A percentile compares a stretch with the other conserved stretches of the same genome.
Evolutionary conservation across 768 basidiomycete species (phyloP).

Genomic region (Kwoniella botswanensis): DNA sequence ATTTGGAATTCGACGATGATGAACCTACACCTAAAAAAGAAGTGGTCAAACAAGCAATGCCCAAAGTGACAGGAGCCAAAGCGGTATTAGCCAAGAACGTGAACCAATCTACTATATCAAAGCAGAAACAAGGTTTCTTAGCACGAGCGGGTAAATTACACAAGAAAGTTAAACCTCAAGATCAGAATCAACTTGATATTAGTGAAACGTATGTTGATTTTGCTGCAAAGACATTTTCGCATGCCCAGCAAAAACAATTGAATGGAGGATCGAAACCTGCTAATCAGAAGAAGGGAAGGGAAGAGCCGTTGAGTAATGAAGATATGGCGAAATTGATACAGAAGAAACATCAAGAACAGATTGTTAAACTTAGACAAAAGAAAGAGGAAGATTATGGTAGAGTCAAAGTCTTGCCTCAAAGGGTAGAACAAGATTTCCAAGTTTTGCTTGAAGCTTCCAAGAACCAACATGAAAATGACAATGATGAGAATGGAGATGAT

Average conservation of each 20-base stretch:
- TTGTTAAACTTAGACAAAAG: slow-evolving; percentile 10
- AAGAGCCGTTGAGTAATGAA: slow-evolving; percentile 16
- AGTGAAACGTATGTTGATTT: slow-evolving; percentile 39
- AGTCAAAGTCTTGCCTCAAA: slow-evolving; percentile 29
- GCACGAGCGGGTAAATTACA: slow-evolving; percentile 30
- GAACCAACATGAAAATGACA: slow-evolving; percentile 7
- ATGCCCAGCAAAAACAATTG: slow-evolving; percentile 25
- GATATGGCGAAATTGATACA: slow-evolving; percentile 19
- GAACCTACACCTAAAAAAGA: slow-evolving; percentile 15
- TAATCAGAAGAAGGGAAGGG: slow-evolving; percentile 40
- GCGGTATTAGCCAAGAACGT: slow-evolving; percentile 25
- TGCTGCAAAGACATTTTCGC: slow-evolving; percentile 38
- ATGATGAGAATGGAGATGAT: slow-evolving; percentile 25
- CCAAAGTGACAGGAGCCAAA: slow-evolving; percentile 29
- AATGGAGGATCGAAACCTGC: slow-evolving; percentile 39
- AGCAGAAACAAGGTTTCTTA: slow-evolving; percentile 26
- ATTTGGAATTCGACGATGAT: slow-evolving; percentile 13
- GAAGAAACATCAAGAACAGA: slow-evolving; percentile 27
- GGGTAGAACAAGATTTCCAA: slow-evolving; percentile 29
- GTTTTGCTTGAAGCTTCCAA: slow-evolving; percentile 23
- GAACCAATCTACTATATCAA: slow-evolving; percentile 22
- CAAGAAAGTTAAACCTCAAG: slow-evolving; percentile 5
- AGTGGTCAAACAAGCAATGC: background rate
- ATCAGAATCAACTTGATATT: background rate
- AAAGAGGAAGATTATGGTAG: slow-evolving; percentile 42